Evolutionary conservation across 2,329 filamentous ascomycete genomes (phyloP), one percentile per base, ranked within the genome.

Genomic region (Akanthomyces uredinophilus): DNA sequence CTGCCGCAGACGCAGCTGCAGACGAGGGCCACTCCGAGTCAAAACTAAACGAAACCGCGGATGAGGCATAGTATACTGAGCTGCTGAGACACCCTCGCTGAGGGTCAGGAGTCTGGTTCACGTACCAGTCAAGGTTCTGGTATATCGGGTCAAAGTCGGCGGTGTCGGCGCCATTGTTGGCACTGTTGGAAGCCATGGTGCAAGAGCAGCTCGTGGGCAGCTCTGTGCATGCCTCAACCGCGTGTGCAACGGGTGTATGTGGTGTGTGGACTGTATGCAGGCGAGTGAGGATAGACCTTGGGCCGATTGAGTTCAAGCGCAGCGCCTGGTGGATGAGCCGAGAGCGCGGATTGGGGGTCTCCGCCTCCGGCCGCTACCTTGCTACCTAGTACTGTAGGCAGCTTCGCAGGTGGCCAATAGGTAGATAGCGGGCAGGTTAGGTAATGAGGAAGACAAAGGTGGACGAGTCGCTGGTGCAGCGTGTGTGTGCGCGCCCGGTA

Each of bases 71-170:
- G 53, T 18, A 46, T 20, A 1, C 29, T 16, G 27, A 32, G 39
- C 10, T 27, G 56, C 22, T n/a, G 43, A 29, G 27, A 32, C 29
- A 35, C 24, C 32, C 32, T 11, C 20, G 18, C 41, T 51, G 43
- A 62, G 44, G 56, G 57, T 39, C 53, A 63, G 52, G 63, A 11
- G 3, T 37, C 27, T 39, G 49, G 49, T 20, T 47, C 37, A 81
- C 86, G 71, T 83, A 91, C 89, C 87, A 89, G 77, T 91, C 86
- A 70, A 90, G 81, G 74, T 91, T 83, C 71, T 91, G 86, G 89
- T 89, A 92, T 81, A 86, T 79, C 79, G 82, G 82, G 78, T 87
- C 85, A 66, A 77, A 64, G 58, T 74, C 74, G 61, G 67, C 69
- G 57, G 68, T 69, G 56, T 72, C 72, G 54, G 68, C 64, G 53